Conservation (phyloP, 1,284 basidiomycete genomes). For the Irpex lacteus region DNA sequence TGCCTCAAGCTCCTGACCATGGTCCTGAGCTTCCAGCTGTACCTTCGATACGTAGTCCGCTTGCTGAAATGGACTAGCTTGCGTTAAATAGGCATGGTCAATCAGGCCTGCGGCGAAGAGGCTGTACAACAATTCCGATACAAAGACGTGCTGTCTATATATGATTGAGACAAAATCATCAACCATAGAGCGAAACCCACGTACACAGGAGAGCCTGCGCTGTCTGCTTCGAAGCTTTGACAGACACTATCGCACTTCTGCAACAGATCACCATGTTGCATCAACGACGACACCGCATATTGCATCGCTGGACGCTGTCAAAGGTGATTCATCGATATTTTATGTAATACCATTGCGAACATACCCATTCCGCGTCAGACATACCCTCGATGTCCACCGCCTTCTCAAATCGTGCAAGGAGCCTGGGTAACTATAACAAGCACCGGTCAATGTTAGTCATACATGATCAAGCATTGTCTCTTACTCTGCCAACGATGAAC, state of each 20-base stretch:
- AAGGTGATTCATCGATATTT: neutral
- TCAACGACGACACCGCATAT: conserved; percentile 45
- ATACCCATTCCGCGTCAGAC: conserved; percentile 55
- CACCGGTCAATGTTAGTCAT: neutral
- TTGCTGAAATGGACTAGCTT: conserved; percentile 47
- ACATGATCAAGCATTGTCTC: conserved; percentile 6
- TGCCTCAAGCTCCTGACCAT: conserved; percentile 53
- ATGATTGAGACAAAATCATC: neutral
- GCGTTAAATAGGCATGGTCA: conserved; percentile 46
- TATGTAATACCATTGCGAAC: conserved; percentile 16
- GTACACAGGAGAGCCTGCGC: neutral
- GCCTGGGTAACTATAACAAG: conserved; percentile 51
- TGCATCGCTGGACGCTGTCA: conserved; percentile 55
- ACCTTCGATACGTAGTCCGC: conserved; percentile 48
- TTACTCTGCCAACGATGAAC: conserved; percentile 70
- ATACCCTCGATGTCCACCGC: conserved; percentile 49
- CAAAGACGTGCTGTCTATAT: conserved; percentile 44
- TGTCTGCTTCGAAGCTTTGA: neutral
- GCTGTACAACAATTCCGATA: conserved; percentile 58
- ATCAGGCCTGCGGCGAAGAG: conserved; percentile 53
- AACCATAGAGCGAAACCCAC: neutral
- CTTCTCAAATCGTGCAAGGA: conserved; percentile 54
- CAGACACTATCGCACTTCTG: conserved; percentile 25
- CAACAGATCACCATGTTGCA: conserved; percentile 51
- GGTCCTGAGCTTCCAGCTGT: conserved; percentile 55